These are phyloP conservation scores for Avena atlantica DNA, from an alignment of 176 grass and related monocot genomes.

Conservation along the genomic window DNA sequence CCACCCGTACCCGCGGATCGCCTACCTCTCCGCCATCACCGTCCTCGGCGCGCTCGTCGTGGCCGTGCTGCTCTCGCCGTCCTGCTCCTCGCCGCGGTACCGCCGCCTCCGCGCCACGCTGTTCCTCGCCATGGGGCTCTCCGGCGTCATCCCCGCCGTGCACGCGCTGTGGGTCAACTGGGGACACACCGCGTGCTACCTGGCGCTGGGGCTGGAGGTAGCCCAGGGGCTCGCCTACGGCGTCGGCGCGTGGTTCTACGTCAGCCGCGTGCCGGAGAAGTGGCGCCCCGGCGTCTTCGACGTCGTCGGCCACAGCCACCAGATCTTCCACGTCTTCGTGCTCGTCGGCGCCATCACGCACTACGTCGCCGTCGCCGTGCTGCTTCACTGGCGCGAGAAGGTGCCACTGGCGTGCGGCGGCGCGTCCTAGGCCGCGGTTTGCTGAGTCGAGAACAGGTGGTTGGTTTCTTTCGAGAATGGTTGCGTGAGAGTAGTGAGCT, in stretches of 20 bases:
- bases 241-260: constrained; percentile 73
- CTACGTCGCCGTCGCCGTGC: constrained; percentile 66
- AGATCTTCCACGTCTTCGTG: constrained; percentile 95
- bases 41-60: constrained; percentile 66
- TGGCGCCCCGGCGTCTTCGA: constrained; percentile 84
- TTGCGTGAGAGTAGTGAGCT: constrained; percentile 3
- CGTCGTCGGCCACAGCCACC: constrained; percentile 86
- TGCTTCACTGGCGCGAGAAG: constrained; percentile 76
- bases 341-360: constrained; percentile 75
- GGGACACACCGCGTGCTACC: constrained; percentile 66
- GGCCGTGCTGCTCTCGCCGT: constrained; percentile 66
- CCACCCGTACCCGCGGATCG: constrained; percentile 49
- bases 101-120: constrained; percentile 73
- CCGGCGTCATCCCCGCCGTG: constrained; percentile 68
- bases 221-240: constrained; percentile 70
- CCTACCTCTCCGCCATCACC: constrained; percentile 78
- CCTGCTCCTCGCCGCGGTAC: constrained; percentile 67
- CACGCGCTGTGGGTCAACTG: constrained; percentile 77
- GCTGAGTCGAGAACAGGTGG: neutral
- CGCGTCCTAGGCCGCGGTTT: constrained; percentile 16
- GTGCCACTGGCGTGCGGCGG: constrained; percentile 46
- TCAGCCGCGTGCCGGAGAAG: constrained; percentile 84
- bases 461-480: constrained; percentile 3
- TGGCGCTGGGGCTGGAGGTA: constrained; percentile 71
- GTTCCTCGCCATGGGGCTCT: constrained; percentile 86